Conservation (phyloP, 495 filamentous ascomycete genomes). For the Tuber umbilicatum region DNA sequence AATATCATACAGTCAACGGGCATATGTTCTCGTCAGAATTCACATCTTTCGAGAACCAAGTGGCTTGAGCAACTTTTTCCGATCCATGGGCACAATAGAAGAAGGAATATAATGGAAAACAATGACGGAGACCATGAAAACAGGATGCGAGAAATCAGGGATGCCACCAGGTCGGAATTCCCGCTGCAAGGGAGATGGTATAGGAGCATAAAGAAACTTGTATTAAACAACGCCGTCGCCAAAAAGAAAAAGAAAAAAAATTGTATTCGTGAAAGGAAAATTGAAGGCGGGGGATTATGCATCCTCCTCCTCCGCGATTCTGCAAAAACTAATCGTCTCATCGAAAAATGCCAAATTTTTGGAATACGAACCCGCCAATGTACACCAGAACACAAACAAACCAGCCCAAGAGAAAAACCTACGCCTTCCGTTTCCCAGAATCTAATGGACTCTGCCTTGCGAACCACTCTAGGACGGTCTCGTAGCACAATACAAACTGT, state of each 20-base stretch:
- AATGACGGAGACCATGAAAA: background rate
- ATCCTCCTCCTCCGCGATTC: background rate
- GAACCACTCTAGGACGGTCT: constrained; percentile 88
- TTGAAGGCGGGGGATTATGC: background rate
- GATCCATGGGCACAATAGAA: background rate
- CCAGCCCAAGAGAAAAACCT: constrained; percentile 19
- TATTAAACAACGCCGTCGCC: constrained; percentile 5
- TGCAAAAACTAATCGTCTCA: constrained; percentile 15
- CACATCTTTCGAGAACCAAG: constrained; percentile 1
- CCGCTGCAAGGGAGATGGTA: background rate
- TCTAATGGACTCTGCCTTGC: constrained; percentile 46
- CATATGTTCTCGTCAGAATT: background rate
- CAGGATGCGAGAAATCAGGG: background rate
- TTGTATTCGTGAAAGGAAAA: background rate
- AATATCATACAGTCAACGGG: background rate
- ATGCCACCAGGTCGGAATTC: background rate
- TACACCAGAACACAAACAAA: constrained; percentile 28
- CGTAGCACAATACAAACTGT: constrained; percentile 95
- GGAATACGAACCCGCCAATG: constrained; percentile 28
- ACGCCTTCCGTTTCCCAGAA: constrained; percentile 42
- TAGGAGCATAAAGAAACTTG: background rate
- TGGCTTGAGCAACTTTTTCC: background rate
- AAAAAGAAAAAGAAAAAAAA: background rate
- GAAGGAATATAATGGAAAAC: background rate
- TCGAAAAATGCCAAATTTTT: constrained; percentile 21